Conservation (phyloP, 768 basidiomycete species). For the Lentinula lateritia region DNA sequence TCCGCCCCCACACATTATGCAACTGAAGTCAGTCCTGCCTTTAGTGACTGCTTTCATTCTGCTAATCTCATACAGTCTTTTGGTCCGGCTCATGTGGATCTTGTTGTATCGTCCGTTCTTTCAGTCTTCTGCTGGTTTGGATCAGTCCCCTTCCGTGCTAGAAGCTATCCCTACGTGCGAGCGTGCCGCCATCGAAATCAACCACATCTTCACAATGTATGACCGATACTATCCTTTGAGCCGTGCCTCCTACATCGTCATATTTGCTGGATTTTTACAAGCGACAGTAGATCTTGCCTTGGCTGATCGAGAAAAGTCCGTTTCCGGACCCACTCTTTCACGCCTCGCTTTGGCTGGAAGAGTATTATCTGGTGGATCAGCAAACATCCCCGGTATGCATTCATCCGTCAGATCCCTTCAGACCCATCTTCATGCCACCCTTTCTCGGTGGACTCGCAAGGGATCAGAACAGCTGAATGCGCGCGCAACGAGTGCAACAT, state of each 20-base stretch:
- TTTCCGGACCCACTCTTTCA: neutral
- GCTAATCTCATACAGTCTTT: neutral
- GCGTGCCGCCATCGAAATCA: constrained; percentile 6
- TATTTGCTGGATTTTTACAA: constrained; percentile 8
- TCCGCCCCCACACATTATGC: constrained; percentile 9
- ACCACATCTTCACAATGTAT: constrained; percentile 6
- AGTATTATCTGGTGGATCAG: constrained; percentile 3
- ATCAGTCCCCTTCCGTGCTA: neutral
- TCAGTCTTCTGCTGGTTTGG: neutral
- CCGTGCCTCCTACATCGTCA: constrained; percentile 7
- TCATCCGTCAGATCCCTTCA: constrained; percentile 2
- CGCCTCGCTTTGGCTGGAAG: constrained; percentile 7
- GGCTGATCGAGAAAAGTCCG: neutral
- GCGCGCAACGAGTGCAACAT: neutral
- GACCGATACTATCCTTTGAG: constrained; percentile 4
- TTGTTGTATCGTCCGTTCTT: constrained; percentile 8
- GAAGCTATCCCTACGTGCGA: constrained; percentile 4
- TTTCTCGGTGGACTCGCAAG: neutral
- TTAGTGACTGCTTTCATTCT: neutral
- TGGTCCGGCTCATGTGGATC: constrained; percentile 9
- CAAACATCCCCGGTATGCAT: constrained; percentile 8
- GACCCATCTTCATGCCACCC: constrained; percentile 4
- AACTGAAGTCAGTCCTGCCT: constrained; percentile 7
- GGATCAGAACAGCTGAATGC: neutral
- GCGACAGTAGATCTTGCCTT: constrained; percentile 9